phyloP scores from a whole-genome alignment of 805 yeast species.

The Ogataea corticis region DNA sequence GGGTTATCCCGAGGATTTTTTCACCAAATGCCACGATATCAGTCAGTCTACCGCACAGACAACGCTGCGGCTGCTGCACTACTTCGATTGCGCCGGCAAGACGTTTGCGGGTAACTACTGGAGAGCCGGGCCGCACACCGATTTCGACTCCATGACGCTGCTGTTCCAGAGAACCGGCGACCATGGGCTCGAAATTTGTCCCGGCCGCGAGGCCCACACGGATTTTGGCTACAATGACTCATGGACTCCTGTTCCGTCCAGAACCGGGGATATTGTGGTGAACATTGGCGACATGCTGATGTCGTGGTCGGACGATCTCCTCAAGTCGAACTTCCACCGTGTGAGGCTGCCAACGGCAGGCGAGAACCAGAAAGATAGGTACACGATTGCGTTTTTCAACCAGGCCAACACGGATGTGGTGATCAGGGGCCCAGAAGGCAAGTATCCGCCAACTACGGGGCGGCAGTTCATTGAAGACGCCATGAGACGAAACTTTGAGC shows the following conservation, averaged over 20 bases:
- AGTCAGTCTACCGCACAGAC: slow-evolving; percentile 33
- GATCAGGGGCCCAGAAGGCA: slow-evolving; percentile 31
- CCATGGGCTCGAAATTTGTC: slow-evolving; percentile 39
- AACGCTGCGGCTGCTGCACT: slow-evolving; percentile 36
- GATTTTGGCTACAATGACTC: slow-evolving; percentile 36
- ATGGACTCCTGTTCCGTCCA: slow-evolving; percentile 37
- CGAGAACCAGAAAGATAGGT: slow-evolving; percentile 34
- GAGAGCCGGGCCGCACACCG: slow-evolving; percentile 42
- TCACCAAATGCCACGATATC: slow-evolving; percentile 32
- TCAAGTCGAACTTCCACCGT: slow-evolving; percentile 38
- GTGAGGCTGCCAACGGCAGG: slow-evolving; percentile 32
- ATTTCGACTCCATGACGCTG: slow-evolving; percentile 37
- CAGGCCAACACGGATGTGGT: slow-evolving; percentile 37
- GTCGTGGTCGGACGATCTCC: slow-evolving; percentile 39
- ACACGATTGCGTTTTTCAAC: slow-evolving; percentile 37
- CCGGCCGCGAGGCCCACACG: slow-evolving; percentile 38
- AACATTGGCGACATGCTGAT: slow-evolving; percentile 41
- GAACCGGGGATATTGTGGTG: slow-evolving; percentile 37
- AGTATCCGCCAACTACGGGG: slow-evolving; percentile 33
- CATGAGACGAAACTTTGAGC: slow-evolving; percentile 34
- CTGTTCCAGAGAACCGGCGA: slow-evolving; percentile 38
- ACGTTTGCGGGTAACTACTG: slow-evolving; percentile 27
- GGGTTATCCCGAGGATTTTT: slow-evolving; percentile 31
- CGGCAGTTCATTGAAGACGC: slow-evolving; percentile 35
- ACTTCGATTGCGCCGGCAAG: slow-evolving; percentile 31